Conservation (phyloP, 2,329 filamentous ascomycete genomes). For the Trichoderma arundinaceum region DNA sequence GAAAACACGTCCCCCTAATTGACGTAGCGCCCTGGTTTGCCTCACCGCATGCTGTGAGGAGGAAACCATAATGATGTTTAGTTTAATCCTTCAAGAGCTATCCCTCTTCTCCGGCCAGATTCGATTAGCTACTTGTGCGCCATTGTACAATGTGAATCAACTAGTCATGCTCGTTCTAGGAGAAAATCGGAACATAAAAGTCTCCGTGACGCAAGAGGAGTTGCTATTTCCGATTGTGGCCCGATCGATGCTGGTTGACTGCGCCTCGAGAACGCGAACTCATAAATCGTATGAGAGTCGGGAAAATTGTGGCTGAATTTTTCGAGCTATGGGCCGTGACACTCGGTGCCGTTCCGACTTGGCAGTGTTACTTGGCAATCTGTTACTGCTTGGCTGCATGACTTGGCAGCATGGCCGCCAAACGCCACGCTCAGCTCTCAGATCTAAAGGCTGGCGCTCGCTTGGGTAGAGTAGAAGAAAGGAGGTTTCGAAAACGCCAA, state of each 20-base stretch:
- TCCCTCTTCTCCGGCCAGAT: background rate
- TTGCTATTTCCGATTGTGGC: background rate
- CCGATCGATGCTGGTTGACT: background rate
- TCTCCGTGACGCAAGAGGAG: background rate
- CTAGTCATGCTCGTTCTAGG: slow-evolving; percentile 14
- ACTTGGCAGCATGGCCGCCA: slow-evolving; percentile 4
- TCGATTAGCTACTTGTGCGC: background rate
- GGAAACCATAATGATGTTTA: background rate
- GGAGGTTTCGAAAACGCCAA: background rate
- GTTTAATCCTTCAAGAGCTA: background rate
- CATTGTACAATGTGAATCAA: background rate
- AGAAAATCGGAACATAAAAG: slow-evolving; percentile 8
- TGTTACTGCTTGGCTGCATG: background rate
- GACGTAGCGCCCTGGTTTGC: background rate
- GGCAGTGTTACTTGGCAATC: slow-evolving; percentile 1
- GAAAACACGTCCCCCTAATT: background rate
- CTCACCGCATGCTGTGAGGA: background rate
- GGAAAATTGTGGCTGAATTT: slow-evolving; percentile 6
- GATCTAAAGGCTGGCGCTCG: background rate
- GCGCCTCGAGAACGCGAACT: background rate
- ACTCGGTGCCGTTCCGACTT: slow-evolving; percentile 14
- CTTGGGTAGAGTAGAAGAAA: background rate
- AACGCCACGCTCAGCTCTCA: slow-evolving; percentile 8
- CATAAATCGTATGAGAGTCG: slow-evolving; percentile 1
- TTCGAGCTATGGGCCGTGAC: background rate